Percentiles rank a stretch among this genome's conserved stretches.
Conservation (phyloP, 2,329 filamentous ascomycete genomes). For the Talaromyces sp. region DNA sequence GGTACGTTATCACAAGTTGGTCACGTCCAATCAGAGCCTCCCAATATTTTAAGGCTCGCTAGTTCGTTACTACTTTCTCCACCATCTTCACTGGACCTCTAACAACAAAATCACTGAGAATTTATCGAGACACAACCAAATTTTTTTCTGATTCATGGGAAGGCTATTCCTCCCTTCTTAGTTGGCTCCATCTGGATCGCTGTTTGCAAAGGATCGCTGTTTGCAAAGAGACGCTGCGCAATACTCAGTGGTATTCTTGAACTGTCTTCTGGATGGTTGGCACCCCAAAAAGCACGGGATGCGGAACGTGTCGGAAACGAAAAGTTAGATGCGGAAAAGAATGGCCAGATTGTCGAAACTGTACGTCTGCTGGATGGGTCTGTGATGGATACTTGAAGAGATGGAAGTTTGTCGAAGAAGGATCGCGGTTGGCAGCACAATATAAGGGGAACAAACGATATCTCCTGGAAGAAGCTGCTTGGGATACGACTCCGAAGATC, state of each 20-base stretch:
- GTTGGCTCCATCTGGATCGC: too few relatives aligned
- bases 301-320: slow-evolving; percentile 4
- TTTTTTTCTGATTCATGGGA: too few relatives aligned
- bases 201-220: too few relatives aligned
- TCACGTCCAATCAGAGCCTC: too few relatives aligned
- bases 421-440: not conserved
- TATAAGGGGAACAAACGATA: slow-evolving; percentile 6
- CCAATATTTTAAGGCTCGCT: too few relatives aligned
- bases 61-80: too few relatives aligned
- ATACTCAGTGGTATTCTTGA: not conserved
- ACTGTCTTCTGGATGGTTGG: slow-evolving; percentile 3
- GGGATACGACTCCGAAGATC: not conserved
- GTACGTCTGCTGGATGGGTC: slow-evolving; percentile 1
- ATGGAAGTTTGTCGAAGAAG: slow-evolving; percentile 9
- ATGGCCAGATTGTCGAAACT: slow-evolving; percentile 3
- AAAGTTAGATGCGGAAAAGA: slow-evolving; percentile 9
- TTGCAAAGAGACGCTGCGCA: too few relatives aligned
- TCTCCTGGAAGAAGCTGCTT: slow-evolving; percentile 2
- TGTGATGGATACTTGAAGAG: slow-evolving; percentile 3
- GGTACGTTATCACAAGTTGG: too few relatives aligned
- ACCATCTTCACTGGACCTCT: too few relatives aligned
- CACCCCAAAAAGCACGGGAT: slow-evolving; percentile 5
- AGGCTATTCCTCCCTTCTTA: too few relatives aligned
- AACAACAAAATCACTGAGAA: too few relatives aligned
- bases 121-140: too few relatives aligned